These are phyloP conservation scores for Apocynum venetum DNA, from an alignment of 257 asterid species.

Conservation along the genomic window DNA sequence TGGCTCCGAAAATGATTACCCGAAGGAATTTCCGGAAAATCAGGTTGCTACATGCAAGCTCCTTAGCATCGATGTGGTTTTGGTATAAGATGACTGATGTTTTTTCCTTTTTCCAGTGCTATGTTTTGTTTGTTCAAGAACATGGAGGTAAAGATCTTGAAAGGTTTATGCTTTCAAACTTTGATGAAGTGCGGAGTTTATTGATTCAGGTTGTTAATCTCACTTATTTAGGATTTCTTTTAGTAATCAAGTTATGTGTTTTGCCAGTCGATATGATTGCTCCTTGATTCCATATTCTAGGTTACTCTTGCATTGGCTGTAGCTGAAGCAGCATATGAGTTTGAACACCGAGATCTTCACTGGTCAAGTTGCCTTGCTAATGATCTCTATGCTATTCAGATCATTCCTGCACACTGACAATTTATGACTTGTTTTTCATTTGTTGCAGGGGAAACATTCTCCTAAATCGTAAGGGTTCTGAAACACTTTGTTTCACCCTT, in stretches of 20 bases:
- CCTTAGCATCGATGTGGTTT: background rate
- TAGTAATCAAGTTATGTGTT: conserved; percentile 9
- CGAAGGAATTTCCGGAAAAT: conserved; percentile 65
- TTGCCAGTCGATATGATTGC: conserved; percentile 16
- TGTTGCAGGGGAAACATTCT: conserved; percentile 85
- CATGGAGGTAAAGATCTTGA: conserved; percentile 96
- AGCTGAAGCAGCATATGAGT: conserved; percentile 90
- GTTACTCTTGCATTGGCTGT: conserved; percentile 85
- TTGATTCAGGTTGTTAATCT: conserved; percentile 59
- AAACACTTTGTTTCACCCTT: conserved; percentile 59
- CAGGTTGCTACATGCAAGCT: conserved; percentile 46
- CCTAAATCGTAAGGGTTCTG: conserved; percentile 56
- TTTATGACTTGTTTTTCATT: conserved; percentile 12
- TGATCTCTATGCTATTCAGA: conserved; percentile 18
- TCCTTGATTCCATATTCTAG: conserved; percentile 38
- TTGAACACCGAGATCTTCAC: conserved; percentile 95
- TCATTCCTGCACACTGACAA: conserved; percentile 19
- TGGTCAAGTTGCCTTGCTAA: conserved; percentile 48
- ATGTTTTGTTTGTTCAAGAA: conserved; percentile 83
- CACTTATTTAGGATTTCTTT: conserved; percentile 1
- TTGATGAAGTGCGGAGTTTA: conserved; percentile 81
- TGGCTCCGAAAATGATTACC: conserved; percentile 87
- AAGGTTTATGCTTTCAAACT: conserved; percentile 74
- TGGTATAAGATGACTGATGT: background rate
- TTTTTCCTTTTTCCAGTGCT: conserved; percentile 46